Conservation (phyloP, 2,329 filamentous ascomycete genomes). For the Myriosclerotinia scirpicola region DNA sequence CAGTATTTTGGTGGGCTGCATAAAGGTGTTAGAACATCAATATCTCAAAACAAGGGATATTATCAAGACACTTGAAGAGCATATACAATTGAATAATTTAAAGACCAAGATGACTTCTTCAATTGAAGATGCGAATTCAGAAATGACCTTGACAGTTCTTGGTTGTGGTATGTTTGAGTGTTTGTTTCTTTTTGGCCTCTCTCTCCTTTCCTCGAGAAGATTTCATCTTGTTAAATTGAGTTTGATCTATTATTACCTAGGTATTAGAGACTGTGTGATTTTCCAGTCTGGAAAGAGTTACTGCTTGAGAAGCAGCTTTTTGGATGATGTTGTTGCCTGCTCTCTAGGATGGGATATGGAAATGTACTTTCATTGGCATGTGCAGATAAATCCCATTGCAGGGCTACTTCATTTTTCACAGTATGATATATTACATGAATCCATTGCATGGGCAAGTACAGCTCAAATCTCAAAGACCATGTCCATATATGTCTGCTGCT, state of each 20-base stretch:
- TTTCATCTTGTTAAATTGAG: background rate
- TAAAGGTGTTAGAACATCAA: conserved; percentile 1
- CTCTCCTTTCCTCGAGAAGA: background rate
- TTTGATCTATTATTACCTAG: background rate
- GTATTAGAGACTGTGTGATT: background rate
- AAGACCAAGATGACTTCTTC: background rate
- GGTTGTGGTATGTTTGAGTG: conserved; percentile 66
- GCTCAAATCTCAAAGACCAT: too few relatives aligned
- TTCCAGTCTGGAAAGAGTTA: background rate
- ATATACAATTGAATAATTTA: background rate
- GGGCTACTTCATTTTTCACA: background rate
- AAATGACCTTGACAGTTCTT: conserved; percentile 74
- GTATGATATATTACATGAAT: too few relatives aligned
- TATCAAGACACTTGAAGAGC: background rate
- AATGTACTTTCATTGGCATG: background rate
- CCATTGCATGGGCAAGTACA: too few relatives aligned
- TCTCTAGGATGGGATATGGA: background rate
- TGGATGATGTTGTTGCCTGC: background rate
- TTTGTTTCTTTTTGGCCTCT: background rate
- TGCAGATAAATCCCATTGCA: background rate
- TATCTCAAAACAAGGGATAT: background rate
- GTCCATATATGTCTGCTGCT: too few relatives aligned
- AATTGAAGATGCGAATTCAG: conserved; percentile 29
- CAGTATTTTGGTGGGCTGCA: conserved; percentile 2
- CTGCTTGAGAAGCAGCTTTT: too few relatives aligned